phyloP scores from a whole-genome alignment of 805 yeast genomes.

The Metschnikowia picachoensis region DNA sequence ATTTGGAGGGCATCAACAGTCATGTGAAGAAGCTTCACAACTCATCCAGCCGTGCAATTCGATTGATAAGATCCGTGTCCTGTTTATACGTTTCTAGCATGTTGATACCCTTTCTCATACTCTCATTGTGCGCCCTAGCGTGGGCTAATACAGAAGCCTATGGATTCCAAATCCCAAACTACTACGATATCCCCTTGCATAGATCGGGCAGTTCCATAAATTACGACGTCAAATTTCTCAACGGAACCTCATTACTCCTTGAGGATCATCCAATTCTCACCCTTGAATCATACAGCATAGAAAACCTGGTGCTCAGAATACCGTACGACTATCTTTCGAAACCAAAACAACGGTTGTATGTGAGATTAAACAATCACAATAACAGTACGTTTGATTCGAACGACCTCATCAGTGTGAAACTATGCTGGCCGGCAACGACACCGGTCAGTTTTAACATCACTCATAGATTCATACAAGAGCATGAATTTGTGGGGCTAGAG shows the following conservation, averaged over 20 bases:
- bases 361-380: slow-evolving; percentile 33
- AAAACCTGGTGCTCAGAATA: slow-evolving; percentile 4
- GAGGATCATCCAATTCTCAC: slow-evolving; percentile 15
- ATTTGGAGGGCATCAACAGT: no score
- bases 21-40: no score
- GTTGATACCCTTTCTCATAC: not conserved
- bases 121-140: slow-evolving; percentile 3
- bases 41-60: no score
- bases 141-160: slow-evolving; percentile 39
- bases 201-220: not conserved
- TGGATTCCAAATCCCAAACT: slow-evolving; percentile 29
- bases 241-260: slow-evolving; percentile 13
- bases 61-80: no score
- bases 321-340: slow-evolving; percentile 13
- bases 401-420: slow-evolving; percentile 17
- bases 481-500: not conserved
- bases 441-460: slow-evolving; percentile 13
- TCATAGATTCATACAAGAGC: slow-evolving; percentile 11
- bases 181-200: slow-evolving; percentile 29
- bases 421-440: slow-evolving; percentile 21
- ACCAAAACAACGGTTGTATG: slow-evolving; percentile 19
- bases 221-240: slow-evolving; percentile 1
- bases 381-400: slow-evolving; percentile 22
- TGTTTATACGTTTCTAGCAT: no score
- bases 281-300: slow-evolving; percentile 5